Evolutionary conservation across 2,329 filamentous ascomycete genomes (phyloP).

Genomic region (Aspergillus uvarum): DNA sequence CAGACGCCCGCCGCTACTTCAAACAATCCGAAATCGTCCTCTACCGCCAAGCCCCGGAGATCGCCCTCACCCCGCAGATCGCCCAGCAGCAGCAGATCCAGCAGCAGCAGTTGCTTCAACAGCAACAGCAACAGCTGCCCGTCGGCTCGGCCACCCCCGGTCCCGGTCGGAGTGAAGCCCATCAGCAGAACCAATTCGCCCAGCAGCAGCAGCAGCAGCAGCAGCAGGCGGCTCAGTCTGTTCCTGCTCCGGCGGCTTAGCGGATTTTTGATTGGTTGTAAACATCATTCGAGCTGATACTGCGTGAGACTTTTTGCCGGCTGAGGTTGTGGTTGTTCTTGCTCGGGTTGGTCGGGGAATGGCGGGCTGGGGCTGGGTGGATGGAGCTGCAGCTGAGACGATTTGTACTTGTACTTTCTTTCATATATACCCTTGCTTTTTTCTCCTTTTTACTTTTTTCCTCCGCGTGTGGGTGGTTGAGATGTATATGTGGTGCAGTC

Average conservation of each 20-base stretch:
- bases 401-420: not conserved
- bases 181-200: conserved; percentile 14
- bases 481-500: too few relatives aligned
- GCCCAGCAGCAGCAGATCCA: conserved; percentile 43
- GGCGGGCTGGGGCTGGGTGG: not conserved
- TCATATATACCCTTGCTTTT: too few relatives aligned
- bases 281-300: too few relatives aligned
- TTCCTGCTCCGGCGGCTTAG: not conserved
- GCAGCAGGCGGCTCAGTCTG: not conserved
- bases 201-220: conserved; percentile 13
- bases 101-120: conserved; percentile 37
- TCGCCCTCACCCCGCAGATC: conserved; percentile 42
- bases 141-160: conserved; percentile 38
- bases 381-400: not conserved
- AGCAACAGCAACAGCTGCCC: conserved; percentile 36
- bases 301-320: too few relatives aligned
- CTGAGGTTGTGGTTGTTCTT: too few relatives aligned
- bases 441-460: too few relatives aligned
- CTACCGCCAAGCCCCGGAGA: conserved; percentile 69
- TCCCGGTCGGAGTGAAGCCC: conserved; percentile 25
- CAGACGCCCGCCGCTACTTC: conserved; percentile 94
- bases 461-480: too few relatives aligned
- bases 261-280: too few relatives aligned
- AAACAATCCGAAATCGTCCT: conserved; percentile 99
- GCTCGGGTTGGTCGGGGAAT: too few relatives aligned